Evolutionary conservation across 2,329 filamentous ascomycete genomes (phyloP).

Genomic region (Fusarium oxysporum): DNA sequence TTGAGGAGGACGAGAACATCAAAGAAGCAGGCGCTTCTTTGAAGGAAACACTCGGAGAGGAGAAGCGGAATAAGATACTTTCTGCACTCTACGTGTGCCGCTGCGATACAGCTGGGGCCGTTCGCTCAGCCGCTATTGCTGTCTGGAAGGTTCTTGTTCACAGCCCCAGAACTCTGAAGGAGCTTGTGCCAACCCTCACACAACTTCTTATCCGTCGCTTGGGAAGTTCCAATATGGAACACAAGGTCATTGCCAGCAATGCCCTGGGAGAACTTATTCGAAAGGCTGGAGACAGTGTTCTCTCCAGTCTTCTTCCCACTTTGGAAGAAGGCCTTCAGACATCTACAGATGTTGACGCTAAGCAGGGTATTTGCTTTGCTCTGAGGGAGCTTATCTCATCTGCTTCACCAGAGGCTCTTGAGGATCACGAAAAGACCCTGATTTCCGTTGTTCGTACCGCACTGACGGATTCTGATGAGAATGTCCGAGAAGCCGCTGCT

Average conservation of each 20-base stretch:
- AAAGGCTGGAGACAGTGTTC: slow-evolving; percentile 93
- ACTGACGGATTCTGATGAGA: slow-evolving; percentile 87
- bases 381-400: slow-evolving; percentile 93
- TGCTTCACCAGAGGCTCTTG: slow-evolving; percentile 86
- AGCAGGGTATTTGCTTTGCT: slow-evolving; percentile 97
- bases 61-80: slow-evolving; percentile 95
- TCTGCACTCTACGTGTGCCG: slow-evolving; percentile 98
- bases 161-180: slow-evolving; percentile 90
- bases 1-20: slow-evolving; percentile 82
- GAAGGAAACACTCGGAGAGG: slow-evolving; percentile 92
- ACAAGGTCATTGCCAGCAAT: slow-evolving; percentile 98
- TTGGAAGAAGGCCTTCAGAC: slow-evolving; percentile 90
- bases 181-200: slow-evolving; percentile 92
- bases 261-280: slow-evolving; percentile 96
- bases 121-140: slow-evolving; percentile 87
- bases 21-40: slow-evolving; percentile 93
- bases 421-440: slow-evolving; percentile 94
- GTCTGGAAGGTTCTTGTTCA: slow-evolving; percentile 98
- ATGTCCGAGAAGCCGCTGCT: slow-evolving; percentile 94
- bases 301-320: slow-evolving; percentile 88
- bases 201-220: slow-evolving; percentile 94
- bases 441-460: slow-evolving; percentile 95
- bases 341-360: slow-evolving; percentile 90
- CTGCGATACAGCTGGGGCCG: slow-evolving; percentile 92
- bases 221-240: slow-evolving; percentile 96